These are phyloP conservation scores for Trichocomaceae sp. DNA, from an alignment of 2,329 filamentous ascomycete genomes.

Conservation along the genomic window DNA sequence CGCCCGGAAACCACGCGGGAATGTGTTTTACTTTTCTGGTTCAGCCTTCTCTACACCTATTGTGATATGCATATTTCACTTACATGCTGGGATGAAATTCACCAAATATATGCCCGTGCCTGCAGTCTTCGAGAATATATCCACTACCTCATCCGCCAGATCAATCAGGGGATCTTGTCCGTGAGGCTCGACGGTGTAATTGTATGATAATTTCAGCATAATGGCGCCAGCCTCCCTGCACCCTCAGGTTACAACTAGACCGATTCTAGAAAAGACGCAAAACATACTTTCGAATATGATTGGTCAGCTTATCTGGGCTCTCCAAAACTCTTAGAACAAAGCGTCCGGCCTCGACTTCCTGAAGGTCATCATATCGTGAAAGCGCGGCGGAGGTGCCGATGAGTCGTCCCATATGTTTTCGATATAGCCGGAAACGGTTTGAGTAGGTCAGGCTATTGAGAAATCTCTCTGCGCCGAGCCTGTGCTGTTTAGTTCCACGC, in stretches of 20 bases:
- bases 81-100: constrained; percentile 25
- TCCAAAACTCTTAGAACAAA: constrained; percentile 8
- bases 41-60: constrained; percentile 35
- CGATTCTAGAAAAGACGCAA: constrained; percentile 24
- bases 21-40: constrained; percentile 29
- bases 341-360: constrained; percentile 9
- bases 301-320: not conserved
- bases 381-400: constrained; percentile 6
- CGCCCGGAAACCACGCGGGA: constrained; percentile 12
- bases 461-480: not conserved
- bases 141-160: constrained; percentile 24
- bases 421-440: constrained; percentile 4
- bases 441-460: not conserved
- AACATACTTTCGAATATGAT: constrained; percentile 10
- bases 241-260: not conserved
- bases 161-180: constrained; percentile 39
- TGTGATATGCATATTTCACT: constrained; percentile 32
- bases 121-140: constrained; percentile 35
- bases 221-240: constrained; percentile 32
- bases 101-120: constrained; percentile 37
- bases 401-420: constrained; percentile 1
- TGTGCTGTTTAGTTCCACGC: too few relatives aligned
- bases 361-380: constrained; percentile 8
- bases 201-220: constrained; percentile 41
- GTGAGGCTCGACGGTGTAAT: constrained; percentile 39